Conservation (phyloP, 192 early-diverging fungal species). For the Diversispora epigaea region DNA sequence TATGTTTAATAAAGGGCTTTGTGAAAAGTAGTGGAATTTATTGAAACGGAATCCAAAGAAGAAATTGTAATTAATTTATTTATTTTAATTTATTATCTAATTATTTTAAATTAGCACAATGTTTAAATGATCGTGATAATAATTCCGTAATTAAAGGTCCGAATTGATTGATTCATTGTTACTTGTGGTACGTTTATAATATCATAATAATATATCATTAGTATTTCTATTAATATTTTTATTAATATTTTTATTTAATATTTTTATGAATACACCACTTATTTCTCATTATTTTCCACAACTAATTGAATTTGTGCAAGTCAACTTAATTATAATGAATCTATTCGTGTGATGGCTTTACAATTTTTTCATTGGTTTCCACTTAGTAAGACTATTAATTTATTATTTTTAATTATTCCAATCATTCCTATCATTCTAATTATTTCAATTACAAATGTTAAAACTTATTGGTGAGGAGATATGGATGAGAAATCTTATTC, state of each 20-base stretch:
- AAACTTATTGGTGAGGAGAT: slow-evolving; percentile 80
- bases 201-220: slow-evolving; percentile 12
- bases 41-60: slow-evolving; percentile 67
- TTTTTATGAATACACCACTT: slow-evolving; percentile 79
- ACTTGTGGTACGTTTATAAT: slow-evolving; percentile 47
- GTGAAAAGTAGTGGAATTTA: slow-evolving; percentile 79
- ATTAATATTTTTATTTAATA: too few species aligned
- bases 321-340: slow-evolving; percentile 68
- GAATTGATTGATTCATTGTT: slow-evolving; percentile 86
- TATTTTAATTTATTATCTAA: neutral
- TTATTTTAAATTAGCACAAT: slow-evolving; percentile 49
- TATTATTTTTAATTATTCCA: neutral
- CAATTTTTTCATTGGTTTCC: slow-evolving; percentile 79
- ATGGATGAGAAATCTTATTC: slow-evolving; percentile 81
- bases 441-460: slow-evolving; percentile 56
- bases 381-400: slow-evolving; percentile 60
- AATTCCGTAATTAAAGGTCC: slow-evolving; percentile 76
- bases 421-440: too few species aligned
- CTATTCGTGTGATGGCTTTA: slow-evolving; percentile 73
- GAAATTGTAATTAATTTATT: slow-evolving; percentile 55
- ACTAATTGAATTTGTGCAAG: slow-evolving; percentile 79
- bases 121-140: slow-evolving; percentile 71
- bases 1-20: slow-evolving; percentile 53
- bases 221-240: neutral
- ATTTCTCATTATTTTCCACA: slow-evolving; percentile 76